Evolutionary conservation across 192 early-diverging fungal genomes (phyloP), one percentile per base, ranked within the genome.

Genomic region (Entrophospora sp.): DNA sequence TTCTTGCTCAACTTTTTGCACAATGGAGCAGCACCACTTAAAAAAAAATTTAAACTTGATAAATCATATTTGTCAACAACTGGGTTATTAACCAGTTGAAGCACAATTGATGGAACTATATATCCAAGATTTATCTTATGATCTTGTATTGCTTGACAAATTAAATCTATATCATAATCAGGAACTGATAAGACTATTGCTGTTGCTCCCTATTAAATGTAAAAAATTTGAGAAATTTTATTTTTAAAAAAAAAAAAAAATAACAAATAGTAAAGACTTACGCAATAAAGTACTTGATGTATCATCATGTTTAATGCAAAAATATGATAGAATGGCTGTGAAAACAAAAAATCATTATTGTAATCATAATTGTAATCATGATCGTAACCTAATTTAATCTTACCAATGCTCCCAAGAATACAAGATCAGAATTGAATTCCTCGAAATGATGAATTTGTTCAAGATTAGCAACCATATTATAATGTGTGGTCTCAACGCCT

Each of bases 1-100:
- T 71, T 73, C 20, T 44, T 53, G 5, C 57, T 16, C 9, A 89
- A 49, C 3, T 67, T 59, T 6, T 48, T 22, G 18, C 71, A 61
- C 42, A 76, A 51, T 22, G 91, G 91, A 1, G 91, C 91, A 13
- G 89, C 91, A 10, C 86, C 91, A 8, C 71, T 79, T 51, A 85
- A 73, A 46, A 84, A 51, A 18, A 66, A 48, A 34, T 73, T 62
- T 4, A 91, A 56, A 24, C 70, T 73, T 8, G 78, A 73, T 32
- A 93, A 68, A 53, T 88, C 77, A 68, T 79, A 91, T 14, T 86
- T 77, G 7, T 79, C 72, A 8, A 86, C 78, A 31, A 85, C 48
- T 5, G 87, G 84, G 20, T 80, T 68, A 46, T 91, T 89, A 31
- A 82, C 77, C 28, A 93, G 69, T 42, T 75, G 67, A 10, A 93